Evolutionary conservation across 2,329 filamentous ascomycete genomes (phyloP).

Genomic region (Akanthomyces muscarius): DNA sequence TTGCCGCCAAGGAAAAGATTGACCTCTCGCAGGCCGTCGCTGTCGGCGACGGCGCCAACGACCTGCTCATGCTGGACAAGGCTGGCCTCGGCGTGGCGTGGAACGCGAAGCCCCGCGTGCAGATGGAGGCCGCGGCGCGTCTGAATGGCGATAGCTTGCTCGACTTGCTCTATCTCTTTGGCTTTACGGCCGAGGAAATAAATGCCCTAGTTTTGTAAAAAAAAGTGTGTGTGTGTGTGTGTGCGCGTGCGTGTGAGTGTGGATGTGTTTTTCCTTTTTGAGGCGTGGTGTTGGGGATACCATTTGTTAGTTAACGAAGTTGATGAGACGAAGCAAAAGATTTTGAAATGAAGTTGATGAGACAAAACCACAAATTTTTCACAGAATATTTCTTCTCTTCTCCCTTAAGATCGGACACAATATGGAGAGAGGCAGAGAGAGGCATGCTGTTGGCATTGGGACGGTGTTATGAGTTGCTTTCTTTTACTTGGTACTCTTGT

Average conservation of each 20-base stretch:
- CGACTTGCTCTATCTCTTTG: conserved; percentile 71
- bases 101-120: conserved; percentile 79
- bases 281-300: conserved; percentile 5
- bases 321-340: not conserved
- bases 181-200: conserved; percentile 64
- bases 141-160: conserved; percentile 67
- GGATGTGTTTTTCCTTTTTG: conserved; percentile 8
- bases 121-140: conserved; percentile 69
- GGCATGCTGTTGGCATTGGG: conserved; percentile 1
- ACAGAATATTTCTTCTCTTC: too few relatives aligned
- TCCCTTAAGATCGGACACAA: not conserved
- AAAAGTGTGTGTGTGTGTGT: conserved; percentile 23
- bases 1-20: conserved; percentile 64
- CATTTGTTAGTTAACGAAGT: not conserved
- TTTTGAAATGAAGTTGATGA: not conserved
- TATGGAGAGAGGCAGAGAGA: not conserved
- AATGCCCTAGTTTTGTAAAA: conserved; percentile 38
- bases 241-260: conserved; percentile 19
- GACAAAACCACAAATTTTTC: not conserved
- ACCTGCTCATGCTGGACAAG: conserved; percentile 72
- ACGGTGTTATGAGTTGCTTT: conserved; percentile 10
- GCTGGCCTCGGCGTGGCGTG: conserved; percentile 77
- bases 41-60: conserved; percentile 79
- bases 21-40: conserved; percentile 64
- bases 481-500: not conserved